A percentile compares a stretch with the other conserved stretches of the same genome.
phyloP scores from a whole-genome alignment of 768 basidiomycete genomes.

The Suillus alpinus region DNA sequence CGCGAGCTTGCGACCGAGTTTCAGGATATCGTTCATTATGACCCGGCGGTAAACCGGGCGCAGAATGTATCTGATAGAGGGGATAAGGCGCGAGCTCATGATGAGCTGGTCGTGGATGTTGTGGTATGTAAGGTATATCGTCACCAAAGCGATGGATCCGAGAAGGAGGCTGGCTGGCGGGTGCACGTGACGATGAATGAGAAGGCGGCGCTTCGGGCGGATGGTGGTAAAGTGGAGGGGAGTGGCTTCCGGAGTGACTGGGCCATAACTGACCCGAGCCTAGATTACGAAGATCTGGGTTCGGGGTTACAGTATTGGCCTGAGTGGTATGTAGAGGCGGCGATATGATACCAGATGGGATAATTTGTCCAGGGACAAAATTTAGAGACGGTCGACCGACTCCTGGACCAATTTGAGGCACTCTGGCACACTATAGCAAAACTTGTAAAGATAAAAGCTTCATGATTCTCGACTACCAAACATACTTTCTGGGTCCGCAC shows the following conservation, averaged over 20 bases:
- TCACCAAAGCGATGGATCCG: constrained; percentile 12
- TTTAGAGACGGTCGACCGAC: constrained; percentile 43
- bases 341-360: constrained; percentile 27
- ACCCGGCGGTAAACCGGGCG: constrained; percentile 20
- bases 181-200: not conserved
- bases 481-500: constrained; percentile 20
- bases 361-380: constrained; percentile 53
- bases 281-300: constrained; percentile 8
- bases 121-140: constrained; percentile 9
- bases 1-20: constrained; percentile 9
- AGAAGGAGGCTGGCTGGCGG: constrained; percentile 10
- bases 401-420: not conserved
- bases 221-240: constrained; percentile 9
- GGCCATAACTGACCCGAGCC: constrained; percentile 3
- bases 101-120: constrained; percentile 6
- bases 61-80: constrained; percentile 11
- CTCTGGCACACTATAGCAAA: constrained; percentile 11
- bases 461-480: not conserved
- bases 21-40: constrained; percentile 15
- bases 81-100: constrained; percentile 14
- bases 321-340: not conserved
- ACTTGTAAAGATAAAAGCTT: constrained; percentile 9
- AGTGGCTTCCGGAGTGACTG: constrained; percentile 12
- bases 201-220: constrained; percentile 2
- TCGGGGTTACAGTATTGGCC: not conserved